Evolutionary conservation across 2,329 filamentous ascomycete genomes (phyloP), one percentile per base, ranked within the genome.

Genomic region (Microascus cirrosus): DNA sequence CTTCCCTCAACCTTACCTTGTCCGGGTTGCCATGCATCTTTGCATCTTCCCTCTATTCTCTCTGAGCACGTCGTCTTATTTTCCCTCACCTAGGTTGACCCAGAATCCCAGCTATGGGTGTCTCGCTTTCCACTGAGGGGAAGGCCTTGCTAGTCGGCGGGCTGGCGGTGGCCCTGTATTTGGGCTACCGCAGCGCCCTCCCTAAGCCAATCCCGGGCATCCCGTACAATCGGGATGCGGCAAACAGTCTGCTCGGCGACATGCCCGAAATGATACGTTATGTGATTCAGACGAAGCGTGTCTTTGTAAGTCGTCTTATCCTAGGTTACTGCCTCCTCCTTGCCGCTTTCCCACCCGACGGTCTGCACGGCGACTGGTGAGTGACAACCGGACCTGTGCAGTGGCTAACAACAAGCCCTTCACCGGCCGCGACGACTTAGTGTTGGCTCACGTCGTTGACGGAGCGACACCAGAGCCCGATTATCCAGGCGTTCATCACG

Each of bases 401-500:
- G 18, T 22, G 45, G 42, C 42, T 48, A 13, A 22, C 45, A 24
- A 20, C 10, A 15, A 20, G 42, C 18, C 42, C 18, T n/a, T 20
- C 2, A 20, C 22, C 3, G 45, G 42, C 20, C 45, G 3, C 45
- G 42, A 20, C 6, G 45, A 50, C n/a, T 22, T 50, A 68, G 64
- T 70, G 57, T 61, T 69, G 60, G 65, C 62, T 65, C 55, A 69
- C 65, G 10, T 67, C 67, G 65, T 11, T 50, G n/a, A 50, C 45
- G 24, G 45, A 50, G 18, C 45, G 45, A 50, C 67, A 72, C 53
- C 61, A 71, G 6, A 70, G 70, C 12, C 74, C 76, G 0, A 69
- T 80, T 59, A 64, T 73, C 6, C 79, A 82, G 61, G 65, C 75
- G 6, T 80, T 80, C 63, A 63, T 78, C 56, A 65, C 67, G 7